A percentile compares a stretch with the other conserved stretches of the same genome.
These are phyloP conservation scores for Rhamnella rubrinervis DNA, from an alignment of 331 rosid genomes.

Conservation along the genomic window DNA sequence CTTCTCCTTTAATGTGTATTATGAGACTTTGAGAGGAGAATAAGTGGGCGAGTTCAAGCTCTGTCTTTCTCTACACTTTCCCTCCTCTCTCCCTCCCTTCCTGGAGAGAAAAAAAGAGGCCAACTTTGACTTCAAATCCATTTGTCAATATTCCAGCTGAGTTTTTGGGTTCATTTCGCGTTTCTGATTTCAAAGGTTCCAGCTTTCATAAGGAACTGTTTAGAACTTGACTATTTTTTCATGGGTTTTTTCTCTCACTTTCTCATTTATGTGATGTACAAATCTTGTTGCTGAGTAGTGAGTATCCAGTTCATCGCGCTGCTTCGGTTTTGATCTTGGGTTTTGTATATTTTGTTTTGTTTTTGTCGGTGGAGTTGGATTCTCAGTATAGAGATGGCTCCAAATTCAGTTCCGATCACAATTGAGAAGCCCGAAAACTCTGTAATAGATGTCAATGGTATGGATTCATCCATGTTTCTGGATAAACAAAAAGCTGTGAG, in stretches of 20 bases:
- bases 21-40: conserved; percentile 13
- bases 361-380: conserved; percentile 20
- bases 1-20: conserved; percentile 29
- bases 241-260: conserved; percentile 8
- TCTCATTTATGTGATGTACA: conserved; percentile 16
- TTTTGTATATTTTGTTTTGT: not conserved
- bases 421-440: conserved; percentile 55
- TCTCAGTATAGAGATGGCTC: conserved; percentile 53
- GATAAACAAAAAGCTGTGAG: conserved; percentile 71
- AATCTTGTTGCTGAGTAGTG: conserved; percentile 22
- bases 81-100: not conserved
- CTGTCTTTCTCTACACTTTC: conserved; percentile 15
- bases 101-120: not conserved
- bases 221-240: not conserved
- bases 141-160: conserved; percentile 7
- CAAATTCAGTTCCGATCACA: conserved; percentile 54
- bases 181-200: conserved; percentile 22
- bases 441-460: conserved; percentile 41
- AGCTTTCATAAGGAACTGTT: conserved; percentile 7
- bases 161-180: conserved; percentile 23
- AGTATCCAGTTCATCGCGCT: conserved; percentile 2
- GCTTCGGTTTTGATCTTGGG: conserved; percentile 13
- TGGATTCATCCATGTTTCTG: conserved; percentile 51
- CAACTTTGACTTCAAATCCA: conserved; percentile 14
- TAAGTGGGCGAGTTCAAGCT: conserved; percentile 13